Evolutionary conservation across 306 rosid genomes (phyloP).

Genomic region (Canavalia ensiformis): DNA sequence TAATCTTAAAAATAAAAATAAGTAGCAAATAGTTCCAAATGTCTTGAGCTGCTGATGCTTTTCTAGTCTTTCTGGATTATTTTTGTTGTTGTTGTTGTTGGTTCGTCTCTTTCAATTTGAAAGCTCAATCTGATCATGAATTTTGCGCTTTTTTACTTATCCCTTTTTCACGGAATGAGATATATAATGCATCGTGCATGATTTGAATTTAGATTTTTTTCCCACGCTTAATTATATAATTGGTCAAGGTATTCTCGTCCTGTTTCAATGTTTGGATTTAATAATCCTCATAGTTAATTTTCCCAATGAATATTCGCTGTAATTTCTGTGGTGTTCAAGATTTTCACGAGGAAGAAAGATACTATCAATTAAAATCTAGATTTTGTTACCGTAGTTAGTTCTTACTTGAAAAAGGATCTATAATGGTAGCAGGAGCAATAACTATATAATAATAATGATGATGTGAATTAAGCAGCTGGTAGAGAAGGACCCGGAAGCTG

Average conservation of each 20-base stretch:
- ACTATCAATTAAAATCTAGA: not conserved
- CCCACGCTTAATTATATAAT: not conserved
- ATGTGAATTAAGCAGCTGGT: slow-evolving; percentile 63
- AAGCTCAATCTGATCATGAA: not conserved
- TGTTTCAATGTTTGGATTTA: not conserved
- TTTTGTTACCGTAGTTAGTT: slow-evolving; percentile 1
- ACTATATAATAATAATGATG: not conserved
- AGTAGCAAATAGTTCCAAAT: too few relatives aligned
- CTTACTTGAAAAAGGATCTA: not conserved
- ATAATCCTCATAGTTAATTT: not conserved
- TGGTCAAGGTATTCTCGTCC: not conserved
- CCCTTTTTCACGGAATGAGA: not conserved
- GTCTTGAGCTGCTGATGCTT: not conserved
- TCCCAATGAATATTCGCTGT: not conserved
- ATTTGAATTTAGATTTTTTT: not conserved
- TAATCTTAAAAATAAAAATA: too few relatives aligned
- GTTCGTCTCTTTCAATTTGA: not conserved
- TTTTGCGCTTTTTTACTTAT: not conserved
- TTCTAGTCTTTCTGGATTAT: not conserved
- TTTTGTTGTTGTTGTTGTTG: not conserved
- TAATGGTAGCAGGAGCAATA: not conserved
- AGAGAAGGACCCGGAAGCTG: slow-evolving; percentile 83
- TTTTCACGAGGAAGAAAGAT: not conserved
- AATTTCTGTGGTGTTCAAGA: not conserved
- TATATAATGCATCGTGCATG: not conserved